Evolutionary conservation across 129 eudicot species (phyloP).

Genomic region (Mikania micrantha): DNA sequence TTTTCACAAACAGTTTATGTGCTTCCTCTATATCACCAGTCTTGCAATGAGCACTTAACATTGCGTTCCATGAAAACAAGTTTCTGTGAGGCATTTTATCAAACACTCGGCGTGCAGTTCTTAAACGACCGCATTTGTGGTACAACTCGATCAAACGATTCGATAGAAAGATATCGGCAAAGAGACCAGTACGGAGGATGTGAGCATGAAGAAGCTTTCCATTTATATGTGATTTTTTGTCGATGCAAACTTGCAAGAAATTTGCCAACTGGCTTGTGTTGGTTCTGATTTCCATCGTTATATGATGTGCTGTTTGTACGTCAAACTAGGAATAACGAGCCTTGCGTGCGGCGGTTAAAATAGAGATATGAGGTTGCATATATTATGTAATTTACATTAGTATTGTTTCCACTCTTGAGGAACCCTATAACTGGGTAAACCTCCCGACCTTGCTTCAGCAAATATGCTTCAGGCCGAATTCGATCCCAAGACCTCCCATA

Average conservation of each 20-base stretch:
- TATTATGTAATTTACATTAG: too few relatives aligned
- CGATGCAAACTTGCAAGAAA: conserved; percentile 54
- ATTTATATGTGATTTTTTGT: conserved; percentile 34
- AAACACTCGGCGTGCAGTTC: conserved; percentile 46
- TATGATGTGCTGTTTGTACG: too few relatives aligned
- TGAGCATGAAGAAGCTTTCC: conserved; percentile 62
- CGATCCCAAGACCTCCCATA: too few relatives aligned
- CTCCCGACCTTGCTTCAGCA: too few relatives aligned
- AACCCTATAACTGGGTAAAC: too few relatives aligned
- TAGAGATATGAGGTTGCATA: too few relatives aligned
- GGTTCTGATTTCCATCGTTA: conserved; percentile 30
- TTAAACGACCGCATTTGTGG: conserved; percentile 43
- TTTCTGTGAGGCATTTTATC: conserved; percentile 56
- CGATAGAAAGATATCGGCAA: conserved; percentile 45
- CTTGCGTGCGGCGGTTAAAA: too few relatives aligned
- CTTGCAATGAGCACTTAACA: conserved; percentile 51
- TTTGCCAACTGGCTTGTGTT: conserved; percentile 40
- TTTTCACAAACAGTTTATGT: conserved; percentile 42
- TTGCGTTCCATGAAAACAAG: conserved; percentile 58
- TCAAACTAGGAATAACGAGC: too few relatives aligned
- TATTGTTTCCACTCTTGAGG: too few relatives aligned
- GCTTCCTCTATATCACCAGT: conserved; percentile 39
- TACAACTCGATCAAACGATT: conserved; percentile 73
- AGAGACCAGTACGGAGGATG: conserved; percentile 44
- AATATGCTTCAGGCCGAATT: too few relatives aligned